Percentiles rank a stretch among this genome's conserved stretches.
Evolutionary conservation across 225 moss, liverwort and hornwort species (phyloP).

Genomic region (Pseudoscleropodium purum): DNA sequence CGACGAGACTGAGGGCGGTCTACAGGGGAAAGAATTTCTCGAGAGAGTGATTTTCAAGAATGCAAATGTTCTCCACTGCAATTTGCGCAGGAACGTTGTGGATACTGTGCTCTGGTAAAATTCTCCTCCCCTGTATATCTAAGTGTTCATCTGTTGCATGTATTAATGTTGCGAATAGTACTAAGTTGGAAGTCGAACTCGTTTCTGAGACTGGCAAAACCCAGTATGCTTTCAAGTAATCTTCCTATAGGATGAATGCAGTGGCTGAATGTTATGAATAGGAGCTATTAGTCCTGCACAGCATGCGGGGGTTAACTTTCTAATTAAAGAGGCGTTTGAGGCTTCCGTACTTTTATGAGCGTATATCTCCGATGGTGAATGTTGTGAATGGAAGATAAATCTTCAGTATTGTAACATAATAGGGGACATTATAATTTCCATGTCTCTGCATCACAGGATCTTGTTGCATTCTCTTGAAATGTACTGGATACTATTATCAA

Average conservation of each 20-base stretch:
- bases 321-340: neutral
- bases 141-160: neutral
- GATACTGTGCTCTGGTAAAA: slow-evolving; percentile 79
- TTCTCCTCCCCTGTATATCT: neutral
- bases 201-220: neutral
- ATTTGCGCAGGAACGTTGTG: slow-evolving; percentile 30
- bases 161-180: neutral
- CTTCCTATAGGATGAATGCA: neutral
- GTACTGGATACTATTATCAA: neutral
- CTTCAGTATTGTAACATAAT: neutral
- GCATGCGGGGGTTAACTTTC: neutral
- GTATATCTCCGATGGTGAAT: neutral
- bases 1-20: neutral
- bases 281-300: neutral
- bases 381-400: neutral
- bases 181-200: neutral
- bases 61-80: slow-evolving; percentile 53
- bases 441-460: neutral
- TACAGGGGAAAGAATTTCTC: slow-evolving; percentile 30
- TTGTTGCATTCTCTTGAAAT: neutral
- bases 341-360: neutral
- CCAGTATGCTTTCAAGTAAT: neutral
- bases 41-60: slow-evolving; percentile 62
- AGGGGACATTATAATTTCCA: neutral
- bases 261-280: neutral